Conservation (phyloP, 1,139 yeast genomes). For the Saccharomyces hybrid region DNA sequence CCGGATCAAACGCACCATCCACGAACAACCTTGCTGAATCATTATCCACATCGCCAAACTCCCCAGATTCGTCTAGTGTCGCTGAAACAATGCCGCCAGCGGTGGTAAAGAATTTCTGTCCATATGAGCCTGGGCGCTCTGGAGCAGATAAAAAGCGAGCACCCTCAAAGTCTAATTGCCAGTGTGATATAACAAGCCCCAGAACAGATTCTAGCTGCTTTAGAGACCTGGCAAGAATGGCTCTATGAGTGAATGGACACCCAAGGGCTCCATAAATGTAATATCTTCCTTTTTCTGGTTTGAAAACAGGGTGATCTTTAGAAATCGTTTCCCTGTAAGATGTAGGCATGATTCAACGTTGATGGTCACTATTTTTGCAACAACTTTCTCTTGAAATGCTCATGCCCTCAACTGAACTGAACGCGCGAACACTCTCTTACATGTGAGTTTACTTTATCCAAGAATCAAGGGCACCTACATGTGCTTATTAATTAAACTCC, state of each 20-base stretch:
- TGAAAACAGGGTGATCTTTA: constrained; percentile 7
- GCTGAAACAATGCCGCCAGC: background rate
- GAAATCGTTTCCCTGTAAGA: constrained; percentile 8
- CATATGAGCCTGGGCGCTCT: constrained; percentile 29
- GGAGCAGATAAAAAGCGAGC: too few species aligned
- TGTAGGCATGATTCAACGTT: too few species aligned
- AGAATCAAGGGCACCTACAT: too few species aligned
- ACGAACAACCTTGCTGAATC: too few species aligned
- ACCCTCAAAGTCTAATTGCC: constrained; percentile 9
- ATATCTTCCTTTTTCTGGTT: constrained; percentile 11
- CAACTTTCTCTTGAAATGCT: too few species aligned
- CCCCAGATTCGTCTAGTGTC: too few species aligned
- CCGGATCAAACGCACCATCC: background rate
- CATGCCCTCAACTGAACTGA: too few species aligned
- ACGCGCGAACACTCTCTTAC: too few species aligned
- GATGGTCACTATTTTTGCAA: background rate
- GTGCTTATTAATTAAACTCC: too few species aligned
- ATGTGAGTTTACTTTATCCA: too few species aligned
- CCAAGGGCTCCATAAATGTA: constrained; percentile 11
- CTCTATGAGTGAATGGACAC: constrained; percentile 12
- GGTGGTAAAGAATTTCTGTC: constrained; percentile 33
- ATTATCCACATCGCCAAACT: too few species aligned
- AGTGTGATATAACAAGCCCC: constrained; percentile 11
- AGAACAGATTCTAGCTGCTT: constrained; percentile 9
- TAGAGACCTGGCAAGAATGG: constrained; percentile 8